Percentiles rank a stretch among this genome's conserved stretches.
Conservation (phyloP, 768 basidiomycete genomes). For the Pulveroboletus frians region DNA sequence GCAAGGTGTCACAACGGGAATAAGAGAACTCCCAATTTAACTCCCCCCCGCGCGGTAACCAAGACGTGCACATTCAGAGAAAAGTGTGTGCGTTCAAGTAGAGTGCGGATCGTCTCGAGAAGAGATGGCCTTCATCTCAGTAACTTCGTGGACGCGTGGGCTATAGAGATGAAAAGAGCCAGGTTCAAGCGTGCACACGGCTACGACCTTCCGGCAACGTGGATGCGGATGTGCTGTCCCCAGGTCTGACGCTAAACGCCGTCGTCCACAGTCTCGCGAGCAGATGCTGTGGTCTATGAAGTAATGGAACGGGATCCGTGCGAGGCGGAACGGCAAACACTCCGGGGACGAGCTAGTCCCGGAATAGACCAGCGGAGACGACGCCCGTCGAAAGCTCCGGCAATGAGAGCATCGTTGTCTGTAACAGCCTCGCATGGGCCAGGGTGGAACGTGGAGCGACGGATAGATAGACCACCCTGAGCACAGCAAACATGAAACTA, state of each 20-base stretch:
- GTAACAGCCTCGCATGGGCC: too few species aligned
- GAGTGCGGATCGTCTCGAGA: slow-evolving; percentile 22
- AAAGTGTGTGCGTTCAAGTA: background rate
- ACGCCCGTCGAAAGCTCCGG: background rate
- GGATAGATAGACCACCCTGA: slow-evolving; percentile 23
- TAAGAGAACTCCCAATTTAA: slow-evolving; percentile 7
- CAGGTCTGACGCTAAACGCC: slow-evolving; percentile 15
- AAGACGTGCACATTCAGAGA: slow-evolving; percentile 5
- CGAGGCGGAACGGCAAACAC: slow-evolving; percentile 3
- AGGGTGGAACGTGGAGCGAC: slow-evolving; percentile 12
- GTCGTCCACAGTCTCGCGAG: slow-evolving; percentile 7
- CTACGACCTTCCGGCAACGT: slow-evolving; percentile 11
- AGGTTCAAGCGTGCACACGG: slow-evolving; percentile 14
- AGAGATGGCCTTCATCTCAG: slow-evolving; percentile 7
- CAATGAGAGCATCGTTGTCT: background rate
- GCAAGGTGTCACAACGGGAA: slow-evolving; percentile 14
- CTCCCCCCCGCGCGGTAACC: background rate
- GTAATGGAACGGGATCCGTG: slow-evolving; percentile 7
- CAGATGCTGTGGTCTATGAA: slow-evolving; percentile 1
- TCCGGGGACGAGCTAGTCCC: background rate
- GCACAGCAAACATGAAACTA: slow-evolving; percentile 6
- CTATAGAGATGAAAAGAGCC: slow-evolving; percentile 14
- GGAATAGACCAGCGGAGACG: background rate
- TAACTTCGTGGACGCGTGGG: slow-evolving; percentile 5
- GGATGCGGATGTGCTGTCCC: slow-evolving; percentile 2